A percentile compares a stretch with the other conserved stretches of the same genome.
Evolutionary conservation across 2,329 filamentous ascomycete species (phyloP).

Genomic region (Aspergillus texensis): DNA sequence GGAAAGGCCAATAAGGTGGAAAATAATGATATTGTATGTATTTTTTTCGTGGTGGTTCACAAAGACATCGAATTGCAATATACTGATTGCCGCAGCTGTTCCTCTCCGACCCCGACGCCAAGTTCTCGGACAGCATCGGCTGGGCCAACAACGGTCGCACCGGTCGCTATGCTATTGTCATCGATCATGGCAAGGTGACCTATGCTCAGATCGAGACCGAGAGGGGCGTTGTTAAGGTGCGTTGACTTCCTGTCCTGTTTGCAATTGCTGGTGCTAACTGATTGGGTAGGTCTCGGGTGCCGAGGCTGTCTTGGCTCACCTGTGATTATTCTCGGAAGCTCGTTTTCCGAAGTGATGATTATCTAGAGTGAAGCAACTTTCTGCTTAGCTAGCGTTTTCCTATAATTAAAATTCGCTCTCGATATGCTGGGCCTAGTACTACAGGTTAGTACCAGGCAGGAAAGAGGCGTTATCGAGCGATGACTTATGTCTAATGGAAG

Average conservation of each 20-base stretch:
- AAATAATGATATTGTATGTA: conserved; percentile 65
- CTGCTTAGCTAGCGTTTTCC: neutral
- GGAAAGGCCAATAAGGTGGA: conserved; percentile 80
- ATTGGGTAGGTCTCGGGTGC: conserved; percentile 32
- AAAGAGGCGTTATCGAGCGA: neutral
- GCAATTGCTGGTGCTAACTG: neutral
- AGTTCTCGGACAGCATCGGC: conserved; percentile 74
- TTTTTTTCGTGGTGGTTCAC: neutral
- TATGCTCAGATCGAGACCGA: conserved; percentile 74
- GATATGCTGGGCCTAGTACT: neutral
- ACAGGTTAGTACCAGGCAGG: neutral
- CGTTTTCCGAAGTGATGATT: neutral
- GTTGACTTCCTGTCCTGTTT: neutral
- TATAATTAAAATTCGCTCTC: neutral
- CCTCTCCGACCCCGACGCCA: conserved; percentile 69
- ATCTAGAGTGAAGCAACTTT: too few species aligned
- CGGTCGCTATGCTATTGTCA: conserved; percentile 74
- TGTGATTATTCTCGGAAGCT: conserved; percentile 19
- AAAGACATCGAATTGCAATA: neutral
- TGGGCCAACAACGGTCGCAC: conserved; percentile 72
- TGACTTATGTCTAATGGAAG: neutral
- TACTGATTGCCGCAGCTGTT: conserved; percentile 60
- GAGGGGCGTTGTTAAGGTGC: conserved; percentile 36
- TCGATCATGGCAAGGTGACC: conserved; percentile 78
- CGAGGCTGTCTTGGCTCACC: conserved; percentile 36